Percentiles rank a stretch among this genome's conserved stretches.
phyloP scores from a whole-genome alignment of 2,329 filamentous ascomycete genomes.

The Monosporascus sp. region DNA sequence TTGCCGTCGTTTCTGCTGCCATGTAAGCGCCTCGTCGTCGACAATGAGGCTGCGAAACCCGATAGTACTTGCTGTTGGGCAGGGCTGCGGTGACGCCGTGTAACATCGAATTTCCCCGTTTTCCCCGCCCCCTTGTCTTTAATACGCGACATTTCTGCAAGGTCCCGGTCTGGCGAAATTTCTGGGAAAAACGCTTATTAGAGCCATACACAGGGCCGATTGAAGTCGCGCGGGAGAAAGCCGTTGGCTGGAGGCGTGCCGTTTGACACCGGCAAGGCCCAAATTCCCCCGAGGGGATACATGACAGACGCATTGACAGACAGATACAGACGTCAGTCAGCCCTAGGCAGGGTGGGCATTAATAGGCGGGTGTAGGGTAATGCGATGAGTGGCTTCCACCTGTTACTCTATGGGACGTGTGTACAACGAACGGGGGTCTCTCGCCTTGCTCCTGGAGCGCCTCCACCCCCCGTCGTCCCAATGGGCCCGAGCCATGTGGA shows the following conservation, averaged over 20 bases:
- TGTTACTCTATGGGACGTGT: too few species aligned
- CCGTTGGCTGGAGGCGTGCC: background rate
- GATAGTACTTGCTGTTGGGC: too few species aligned
- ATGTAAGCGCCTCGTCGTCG: background rate
- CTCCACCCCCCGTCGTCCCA: background rate
- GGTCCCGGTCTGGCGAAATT: background rate
- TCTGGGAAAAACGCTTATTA: background rate
- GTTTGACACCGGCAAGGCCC: background rate
- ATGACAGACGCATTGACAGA: background rate
- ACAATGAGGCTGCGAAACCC: too few species aligned
- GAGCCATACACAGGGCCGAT: too few species aligned
- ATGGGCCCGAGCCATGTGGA: background rate
- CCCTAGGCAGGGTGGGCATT: background rate
- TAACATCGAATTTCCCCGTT: background rate
- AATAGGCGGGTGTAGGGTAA: background rate
- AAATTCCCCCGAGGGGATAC: background rate
- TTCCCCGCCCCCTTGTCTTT: background rate
- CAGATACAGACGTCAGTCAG: background rate
- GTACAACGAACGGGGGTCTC: background rate
- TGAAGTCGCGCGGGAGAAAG: too few species aligned
- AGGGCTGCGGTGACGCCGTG: too few species aligned
- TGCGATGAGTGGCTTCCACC: too few species aligned
- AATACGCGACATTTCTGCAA: background rate
- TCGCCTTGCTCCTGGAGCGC: background rate
- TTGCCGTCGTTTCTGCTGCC: background rate